Base-by-base conservation (phyloP, 2,329 filamentous ascomycete species). In the Leptosphaerulina australis region DNA sequence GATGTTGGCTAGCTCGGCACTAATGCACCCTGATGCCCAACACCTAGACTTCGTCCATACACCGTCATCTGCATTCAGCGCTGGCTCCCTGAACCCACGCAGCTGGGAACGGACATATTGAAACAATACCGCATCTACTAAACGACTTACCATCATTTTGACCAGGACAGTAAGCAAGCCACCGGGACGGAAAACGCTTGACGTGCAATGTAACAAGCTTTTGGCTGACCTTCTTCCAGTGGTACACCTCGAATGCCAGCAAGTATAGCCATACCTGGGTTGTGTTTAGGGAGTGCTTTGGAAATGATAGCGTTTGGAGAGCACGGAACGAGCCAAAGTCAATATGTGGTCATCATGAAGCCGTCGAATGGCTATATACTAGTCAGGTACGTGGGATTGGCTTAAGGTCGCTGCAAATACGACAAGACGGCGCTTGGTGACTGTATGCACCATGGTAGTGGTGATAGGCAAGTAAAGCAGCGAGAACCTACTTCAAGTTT, bases 311-410 rank as follows among this genome's bases (percentile, higher is more conserved):
- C 8, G 2, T 34, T 50, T 44, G 36, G 40, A 50, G 35, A 44
- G 40, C 40, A 12, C 20, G 39, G 11, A 33, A 5, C 31, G 10
- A 30, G 26, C n/a, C 47, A 44, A n/a, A n/a, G n/a, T n/a, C n/a
- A n/a, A n/a, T n/a, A n/a, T n/a, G n/a, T n/a, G n/a, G n/a, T n/a
- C n/a, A n/a, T n/a, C n/a, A n/a, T n/a, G n/a, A n/a, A n/a, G n/a
- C n/a, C n/a, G n/a, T n/a, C n/a, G n/a, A n/a, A n/a, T n/a, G n/a
- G n/a, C n/a, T n/a, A n/a, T n/a, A n/a, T 74, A 74, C 51, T 70
- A 75, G 44, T 74, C 76, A 71, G 65, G 68, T 31, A 58, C 61
- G 2, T 74, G 72, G 71, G 64, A 53, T 28, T 74, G 70, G 67
- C 68, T 69, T 2, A 68, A 66, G 1, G 51, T 72, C 14, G 59